phyloP scores from a whole-genome alignment of 2,329 filamentous ascomycete genomes.

The Ophiocordyceps unilateralis region DNA sequence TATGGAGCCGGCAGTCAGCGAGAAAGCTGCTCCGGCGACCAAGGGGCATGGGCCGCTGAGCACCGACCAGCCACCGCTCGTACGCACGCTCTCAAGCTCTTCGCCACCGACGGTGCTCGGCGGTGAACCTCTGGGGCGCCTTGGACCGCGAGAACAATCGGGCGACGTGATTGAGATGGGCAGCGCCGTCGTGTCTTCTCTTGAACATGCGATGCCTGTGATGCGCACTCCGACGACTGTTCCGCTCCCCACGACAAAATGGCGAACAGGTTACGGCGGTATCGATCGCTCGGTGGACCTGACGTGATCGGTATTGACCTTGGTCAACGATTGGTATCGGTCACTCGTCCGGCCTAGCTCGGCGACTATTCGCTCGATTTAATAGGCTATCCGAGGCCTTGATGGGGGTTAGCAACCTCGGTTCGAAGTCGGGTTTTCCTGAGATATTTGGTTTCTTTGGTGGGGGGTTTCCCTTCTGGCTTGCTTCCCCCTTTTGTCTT shows the following conservation, averaged over 20 bases:
- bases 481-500: too few species aligned
- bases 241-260: not conserved
- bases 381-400: too few species aligned
- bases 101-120: slow-evolving; percentile 1
- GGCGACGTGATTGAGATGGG: not conserved
- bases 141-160: not conserved
- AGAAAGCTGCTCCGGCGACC: not conserved
- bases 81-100: slow-evolving; percentile 2
- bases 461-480: too few species aligned
- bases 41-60: not conserved
- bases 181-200: not conserved
- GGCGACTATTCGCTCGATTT: too few species aligned
- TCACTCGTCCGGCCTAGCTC: too few species aligned
- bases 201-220: not conserved
- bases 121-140: not conserved
- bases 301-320: slow-evolving; percentile 2
- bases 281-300: slow-evolving; percentile 10
- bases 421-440: too few species aligned
- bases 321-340: too few species aligned
- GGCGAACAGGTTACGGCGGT: slow-evolving; percentile 12
- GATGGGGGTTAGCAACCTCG: too few species aligned
- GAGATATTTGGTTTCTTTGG: too few species aligned
- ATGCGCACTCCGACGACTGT: not conserved
- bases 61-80: not conserved
- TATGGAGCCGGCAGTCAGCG: not conserved